Base-by-base conservation (phyloP, 1,284 basidiomycete genomes). In the Puccinia horiana region DNA sequence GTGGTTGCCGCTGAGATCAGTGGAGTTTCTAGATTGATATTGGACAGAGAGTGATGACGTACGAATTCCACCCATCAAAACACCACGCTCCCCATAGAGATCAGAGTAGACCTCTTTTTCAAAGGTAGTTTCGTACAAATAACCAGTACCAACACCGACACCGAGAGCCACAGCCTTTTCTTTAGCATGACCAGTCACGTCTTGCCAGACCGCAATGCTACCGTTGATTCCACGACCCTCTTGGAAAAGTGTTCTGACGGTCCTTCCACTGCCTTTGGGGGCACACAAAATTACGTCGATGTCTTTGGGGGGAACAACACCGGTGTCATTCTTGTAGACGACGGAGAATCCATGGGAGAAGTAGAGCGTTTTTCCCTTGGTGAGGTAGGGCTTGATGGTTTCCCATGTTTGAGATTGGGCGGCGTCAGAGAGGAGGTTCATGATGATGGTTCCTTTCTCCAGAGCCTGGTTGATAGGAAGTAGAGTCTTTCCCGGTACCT, bases 81-180 rank as follows among this genome's bases (percentile, higher is more conserved):
- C 96, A 91, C 97, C 97, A 90, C 96, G 96, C 91, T 99, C 97
- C 89, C 97, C 97, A 88, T 97, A 99, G 84, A 99, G 90, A 88
- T 99, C 97, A 82, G 97, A 99, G 92, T 94, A 98, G 83, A 98
- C 97, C 90, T 99, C 96, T 91, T 97, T 98, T 91, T 98, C 91
- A 86, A 99, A 99, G 83, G 97, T 98, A 70, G 97, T 99, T 89
- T 99, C 96, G 88, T 97, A 97, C 88, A 95, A 90, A 90, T 97
- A 96, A 83, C 97, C 97, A 83, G 95, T 95, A 83, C 97, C 97
- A 85, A 99, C 91, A 84, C 91, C 96, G 84, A 99, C 94, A 88
- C 94, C 96, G 84, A 99, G 90, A 70, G 96, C 97, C 83, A 94
- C 91, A 65, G 95, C 96, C 90, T 94, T 98, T 89, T 99, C 97